Conservation (phyloP, 2,329 filamentous ascomycete genomes). For the Dactylellina parvicollis region DNA sequence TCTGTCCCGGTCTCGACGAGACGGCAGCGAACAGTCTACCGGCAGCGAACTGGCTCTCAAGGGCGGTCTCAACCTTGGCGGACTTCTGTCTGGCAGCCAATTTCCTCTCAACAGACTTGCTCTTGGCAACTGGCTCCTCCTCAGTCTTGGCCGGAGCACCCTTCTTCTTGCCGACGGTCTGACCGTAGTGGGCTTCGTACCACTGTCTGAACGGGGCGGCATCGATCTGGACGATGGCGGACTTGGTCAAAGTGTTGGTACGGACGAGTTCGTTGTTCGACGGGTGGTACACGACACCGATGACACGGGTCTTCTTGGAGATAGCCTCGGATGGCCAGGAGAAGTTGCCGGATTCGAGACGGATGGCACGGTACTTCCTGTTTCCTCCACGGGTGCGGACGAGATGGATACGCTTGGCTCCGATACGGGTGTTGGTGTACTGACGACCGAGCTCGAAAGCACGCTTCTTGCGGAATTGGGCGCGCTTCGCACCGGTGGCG, state of each 20-base stretch:
- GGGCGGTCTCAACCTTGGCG: slow-evolving; percentile 90
- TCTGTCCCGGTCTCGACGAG: slow-evolving; percentile 93
- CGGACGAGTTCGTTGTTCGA: slow-evolving; percentile 99
- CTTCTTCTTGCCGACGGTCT: slow-evolving; percentile 85
- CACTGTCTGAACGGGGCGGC: slow-evolving; percentile 99
- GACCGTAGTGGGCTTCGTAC: slow-evolving; percentile 99
- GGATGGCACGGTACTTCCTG: slow-evolving; percentile 99
- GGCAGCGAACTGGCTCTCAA: slow-evolving; percentile 99
- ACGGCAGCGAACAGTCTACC: slow-evolving; percentile 96
- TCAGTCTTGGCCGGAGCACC: slow-evolving; percentile 71
- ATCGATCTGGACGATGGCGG: slow-evolving; percentile 98
- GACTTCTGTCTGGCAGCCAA: slow-evolving; percentile 82
- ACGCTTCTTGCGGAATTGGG: slow-evolving; percentile 95
- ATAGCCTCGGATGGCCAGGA: slow-evolving; percentile 98
- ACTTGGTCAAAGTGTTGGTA: slow-evolving; percentile 99
- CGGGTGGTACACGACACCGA: slow-evolving; percentile 97
- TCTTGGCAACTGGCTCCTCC: slow-evolving; percentile 77
- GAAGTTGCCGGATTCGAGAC: slow-evolving; percentile 99
- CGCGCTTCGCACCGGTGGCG: slow-evolving; percentile 97
- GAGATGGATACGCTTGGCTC: slow-evolving; percentile 93
- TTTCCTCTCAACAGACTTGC: slow-evolving; percentile 95
- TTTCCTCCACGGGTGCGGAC: slow-evolving; percentile 98
- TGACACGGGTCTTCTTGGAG: slow-evolving; percentile 99
- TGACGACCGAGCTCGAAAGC: slow-evolving; percentile 99
- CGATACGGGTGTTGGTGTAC: slow-evolving; percentile 99